Base-by-base conservation (phyloP, 768 basidiomycete genomes). In the Lactifluus hygrophoroides region DNA sequence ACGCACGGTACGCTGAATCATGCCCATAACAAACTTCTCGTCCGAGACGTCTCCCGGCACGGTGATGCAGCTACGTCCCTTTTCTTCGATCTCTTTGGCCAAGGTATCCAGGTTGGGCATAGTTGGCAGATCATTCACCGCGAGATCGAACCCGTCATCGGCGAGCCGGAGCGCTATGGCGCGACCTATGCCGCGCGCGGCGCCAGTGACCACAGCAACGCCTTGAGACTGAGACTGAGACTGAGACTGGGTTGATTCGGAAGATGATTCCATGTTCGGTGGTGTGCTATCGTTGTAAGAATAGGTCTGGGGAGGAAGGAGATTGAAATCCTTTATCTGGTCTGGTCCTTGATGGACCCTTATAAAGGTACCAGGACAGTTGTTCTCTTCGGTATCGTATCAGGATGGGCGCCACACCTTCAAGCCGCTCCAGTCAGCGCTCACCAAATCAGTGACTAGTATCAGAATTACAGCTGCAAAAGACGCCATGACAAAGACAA, bases 191-290 rank as follows among this genome's bases (percentile, higher is more conserved):
- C 60, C 66, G 3, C 63, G 56, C n/a, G 66, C 60, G 3, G 59
- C 54, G 34, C 65, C 66, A 8, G 66, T 66, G 45, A 66, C 43
- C 10, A 66, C 28, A 13, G 65, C 65, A n/a, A 66, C 65, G 2
- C 47, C 47, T 49, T 56, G 23, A 11, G 38, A 16, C 19, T 34
- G 46, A 16, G n/a, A n/a, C n/a, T n/a, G n/a, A n/a, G n/a, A n/a
- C n/a, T n/a, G n/a, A n/a, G n/a, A n/a, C n/a, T n/a, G n/a, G n/a
- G n/a, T n/a, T n/a, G 37, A 6, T 27, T 40, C 25, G 19, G 38
- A 34, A 17, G 55, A 3, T 19, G 37, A 32, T 43, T 43, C 42
- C 47, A 56, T 49, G 47, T n/a, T 21, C 47, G 5, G 10, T 14
- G 6, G 38, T 17, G 17, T 9, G 17, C n/a, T 6, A 27, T 19